Evolutionary conservation across 345 rosid species (phyloP).

Genomic region (Anastatica hierochuntica): DNA sequence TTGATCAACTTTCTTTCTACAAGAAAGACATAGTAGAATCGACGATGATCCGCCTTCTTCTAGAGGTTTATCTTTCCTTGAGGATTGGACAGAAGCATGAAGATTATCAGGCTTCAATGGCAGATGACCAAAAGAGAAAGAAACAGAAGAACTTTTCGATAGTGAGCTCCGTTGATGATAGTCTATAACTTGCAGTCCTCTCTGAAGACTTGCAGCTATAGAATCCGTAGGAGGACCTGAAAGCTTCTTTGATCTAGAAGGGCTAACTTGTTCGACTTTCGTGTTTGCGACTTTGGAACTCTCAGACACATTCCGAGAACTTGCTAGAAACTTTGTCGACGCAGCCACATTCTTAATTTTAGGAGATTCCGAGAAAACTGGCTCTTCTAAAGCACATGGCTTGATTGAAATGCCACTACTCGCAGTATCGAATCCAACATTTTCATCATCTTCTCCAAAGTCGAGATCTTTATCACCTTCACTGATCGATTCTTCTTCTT

Average conservation of each 20-base stretch:
- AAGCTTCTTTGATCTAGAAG: conserved; percentile 59
- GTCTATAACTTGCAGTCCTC: conserved; percentile 80
- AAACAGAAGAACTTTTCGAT: conserved; percentile 49
- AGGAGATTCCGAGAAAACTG: conserved; percentile 71
- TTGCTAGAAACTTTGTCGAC: conserved; percentile 36
- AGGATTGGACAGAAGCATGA: conserved; percentile 35
- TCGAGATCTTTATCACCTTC: conserved; percentile 32
- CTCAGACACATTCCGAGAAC: conserved; percentile 34
- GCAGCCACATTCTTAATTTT: conserved; percentile 45
- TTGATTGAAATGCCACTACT: conserved; percentile 21
- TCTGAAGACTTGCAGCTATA: conserved; percentile 81
- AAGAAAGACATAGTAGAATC: conserved; percentile 49
- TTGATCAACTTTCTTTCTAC: conserved; percentile 41
- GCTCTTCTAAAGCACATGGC: conserved; percentile 43
- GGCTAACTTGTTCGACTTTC: conserved; percentile 37
- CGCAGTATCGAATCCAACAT: conserved; percentile 7
- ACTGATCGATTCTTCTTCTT: conserved; percentile 50
- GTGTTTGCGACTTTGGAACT: conserved; percentile 21
- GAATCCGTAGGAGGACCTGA: conserved; percentile 60
- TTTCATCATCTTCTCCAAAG: conserved; percentile 19
- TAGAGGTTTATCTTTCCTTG: conserved; percentile 22
- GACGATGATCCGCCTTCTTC: conserved; percentile 21
- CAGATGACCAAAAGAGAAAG: conserved; percentile 73
- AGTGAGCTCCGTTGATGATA: conserved; percentile 46
- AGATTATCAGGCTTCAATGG: conserved; percentile 54